Conservation (phyloP, 331 rosid species). For the Malus hybrid region DNA sequence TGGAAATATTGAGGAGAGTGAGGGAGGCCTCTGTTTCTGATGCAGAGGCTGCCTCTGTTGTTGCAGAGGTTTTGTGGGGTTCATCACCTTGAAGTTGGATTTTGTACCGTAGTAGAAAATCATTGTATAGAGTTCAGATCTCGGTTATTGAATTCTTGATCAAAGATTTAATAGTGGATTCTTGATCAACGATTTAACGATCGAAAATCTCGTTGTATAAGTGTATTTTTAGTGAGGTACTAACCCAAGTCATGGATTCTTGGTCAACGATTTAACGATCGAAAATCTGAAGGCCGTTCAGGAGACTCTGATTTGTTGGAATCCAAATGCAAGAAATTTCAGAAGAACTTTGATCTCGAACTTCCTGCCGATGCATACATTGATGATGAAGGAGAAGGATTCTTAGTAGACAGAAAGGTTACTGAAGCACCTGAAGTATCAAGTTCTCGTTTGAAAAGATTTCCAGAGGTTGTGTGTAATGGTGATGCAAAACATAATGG, state of each 20-base stretch:
- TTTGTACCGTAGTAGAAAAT: too few relatives aligned
- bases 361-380: constrained; percentile 33
- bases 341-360: constrained; percentile 65
- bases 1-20: constrained; percentile 39
- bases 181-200: too few relatives aligned
- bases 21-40: constrained; percentile 46
- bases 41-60: constrained; percentile 46
- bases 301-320: constrained; percentile 23
- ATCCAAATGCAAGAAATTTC: constrained; percentile 41
- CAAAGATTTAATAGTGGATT: too few relatives aligned
- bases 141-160: too few relatives aligned
- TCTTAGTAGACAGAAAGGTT: constrained; percentile 22
- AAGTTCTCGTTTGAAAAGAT: constrained; percentile 27
- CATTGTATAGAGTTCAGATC: too few relatives aligned
- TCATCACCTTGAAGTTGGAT: constrained; percentile 37
- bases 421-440: constrained; percentile 25
- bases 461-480: constrained; percentile 25
- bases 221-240: not conserved
- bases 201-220: not conserved
- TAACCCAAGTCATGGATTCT: not conserved
- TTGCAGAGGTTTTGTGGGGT: constrained; percentile 59
- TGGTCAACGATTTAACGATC: too few relatives aligned
- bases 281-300: constrained; percentile 15
- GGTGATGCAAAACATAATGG: not conserved
- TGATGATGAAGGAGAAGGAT: constrained; percentile 39